Percentiles rank a stretch among this genome's conserved stretches.
phyloP scores from a whole-genome alignment of 352 stramenopile species.

The Phytopythium oedochilum region DNA sequence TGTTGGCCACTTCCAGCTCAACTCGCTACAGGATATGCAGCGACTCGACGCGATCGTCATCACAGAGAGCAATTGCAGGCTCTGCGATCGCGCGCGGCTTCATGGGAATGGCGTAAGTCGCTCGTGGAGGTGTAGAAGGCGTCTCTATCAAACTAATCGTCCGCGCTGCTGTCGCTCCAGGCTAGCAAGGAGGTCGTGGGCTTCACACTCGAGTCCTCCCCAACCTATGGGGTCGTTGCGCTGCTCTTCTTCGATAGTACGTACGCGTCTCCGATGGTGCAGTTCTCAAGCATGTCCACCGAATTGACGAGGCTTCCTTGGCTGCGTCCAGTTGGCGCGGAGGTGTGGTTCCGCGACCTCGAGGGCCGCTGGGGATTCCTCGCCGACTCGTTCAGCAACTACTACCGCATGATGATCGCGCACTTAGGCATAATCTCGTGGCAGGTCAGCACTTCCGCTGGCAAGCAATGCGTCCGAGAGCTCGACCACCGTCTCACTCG shows the following conservation, averaged over 20 bases:
- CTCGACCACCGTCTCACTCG: neutral
- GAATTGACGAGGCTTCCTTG: neutral
- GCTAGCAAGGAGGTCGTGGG: constrained; percentile 20
- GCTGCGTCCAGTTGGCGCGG: constrained; percentile 19
- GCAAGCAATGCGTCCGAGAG: neutral
- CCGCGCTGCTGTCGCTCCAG: neutral
- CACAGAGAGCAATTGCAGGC: constrained; percentile 20
- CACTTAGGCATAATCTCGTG: constrained; percentile 74
- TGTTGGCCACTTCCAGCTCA: constrained; percentile 64
- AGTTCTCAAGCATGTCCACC: too few species aligned
- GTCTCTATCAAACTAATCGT: too few species aligned
- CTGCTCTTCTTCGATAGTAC: constrained; percentile 33
- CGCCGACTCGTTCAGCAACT: constrained; percentile 59
- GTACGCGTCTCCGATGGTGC: too few species aligned
- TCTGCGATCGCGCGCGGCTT: constrained; percentile 33
- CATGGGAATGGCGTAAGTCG: neutral
- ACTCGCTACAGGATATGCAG: constrained; percentile 57
- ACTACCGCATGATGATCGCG: constrained; percentile 80
- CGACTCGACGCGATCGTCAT: constrained; percentile 29
- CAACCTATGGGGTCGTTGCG: constrained; percentile 48
- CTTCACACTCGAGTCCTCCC: constrained; percentile 55
- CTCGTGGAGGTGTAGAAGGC: too few species aligned
- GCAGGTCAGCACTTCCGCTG: constrained; percentile 29
- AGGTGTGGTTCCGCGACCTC: constrained; percentile 70
- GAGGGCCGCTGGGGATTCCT: constrained; percentile 65